Evolutionary conservation across 768 basidiomycete genomes (phyloP), one percentile per base, ranked within the genome.

Genomic region (Favolaschia claudopus): DNA sequence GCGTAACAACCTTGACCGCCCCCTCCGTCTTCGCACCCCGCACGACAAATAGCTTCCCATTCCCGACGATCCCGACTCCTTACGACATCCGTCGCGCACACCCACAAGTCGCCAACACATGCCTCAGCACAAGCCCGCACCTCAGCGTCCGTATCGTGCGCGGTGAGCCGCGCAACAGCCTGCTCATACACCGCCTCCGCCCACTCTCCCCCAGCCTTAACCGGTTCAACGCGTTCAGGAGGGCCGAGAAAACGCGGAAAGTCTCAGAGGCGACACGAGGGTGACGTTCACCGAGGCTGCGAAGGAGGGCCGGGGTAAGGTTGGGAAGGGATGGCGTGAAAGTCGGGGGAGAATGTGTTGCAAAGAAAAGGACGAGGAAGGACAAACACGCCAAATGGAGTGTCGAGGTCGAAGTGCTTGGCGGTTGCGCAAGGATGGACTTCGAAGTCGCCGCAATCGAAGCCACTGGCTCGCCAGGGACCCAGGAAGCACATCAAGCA

Each of bases 111-210:
- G 1, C 90, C 95, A 39, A 96, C 82, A 45, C 86, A 87, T 29
- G 90, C 87, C 66, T 98, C 90, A 0, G 95, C 95, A 62, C 84
- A 86, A 24, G 83, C 81, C 33, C 95, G 85, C 20, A 99, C 93
- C 62, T 97, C 96, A 4, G 91, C 88, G 71, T 99, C 96, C 1
- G 96, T 96, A 64, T 96, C 92, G 59, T 91, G 87, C 42, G 84
- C 89, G 46, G 78, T 83, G 33, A 99, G 75, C 48, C 93, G 82
- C 20, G 77, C 71, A 4, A 91, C 77, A 10, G 93, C 89, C 61
- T 93, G 88, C 8, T 84, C 77, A 72, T 96, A 97, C 4, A 97
- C 79, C 10, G 77, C 68, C 52, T 92, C 85, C 5, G 85, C 73
- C 92, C 92, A 94, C 15, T 86, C 85, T 7, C 73, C 76, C 53